Evolutionary conservation across 1,139 yeast species (phyloP), one percentile per base, ranked within the genome.

Genomic region (Magnusiomyces fungicola): DNA sequence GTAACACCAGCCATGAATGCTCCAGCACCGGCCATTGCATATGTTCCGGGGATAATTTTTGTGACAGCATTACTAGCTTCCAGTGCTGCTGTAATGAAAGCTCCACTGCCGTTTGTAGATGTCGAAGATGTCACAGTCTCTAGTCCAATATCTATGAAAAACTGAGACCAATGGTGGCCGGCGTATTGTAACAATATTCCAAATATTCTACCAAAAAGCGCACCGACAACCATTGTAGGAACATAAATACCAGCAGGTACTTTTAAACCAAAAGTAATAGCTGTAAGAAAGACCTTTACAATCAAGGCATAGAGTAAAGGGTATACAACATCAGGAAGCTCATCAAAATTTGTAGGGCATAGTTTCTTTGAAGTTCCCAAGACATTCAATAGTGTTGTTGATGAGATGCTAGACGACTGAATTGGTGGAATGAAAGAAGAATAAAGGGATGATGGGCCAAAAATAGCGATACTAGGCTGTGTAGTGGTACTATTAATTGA

Each of bases 1-100:
- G 85, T 80, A 2, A 79, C 79, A 1, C 85, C 85, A 0, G 84
- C 85, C 80, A 79, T 77, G 54, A 79, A 79, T 1, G 84, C 81
- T 3, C 84, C 85, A 0, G 84, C 84, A 9, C 81, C 76, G 1
- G 79, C 79, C 79, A 79, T 78, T 3, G 83, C 75, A 61, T 80
- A 79, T n/a, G 79, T 76, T 0, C 84, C 85, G 51, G 78, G 68
- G 53, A 61, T 78, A 53, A 43, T 53, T 55, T n/a, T 58, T 53
- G 7, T 64, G 54, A 24, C 57, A n/a, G n/a, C n/a, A n/a, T n/a
- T n/a, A n/a, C n/a, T n/a, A n/a, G n/a, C n/a, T n/a, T n/a, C n/a
- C n/a, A n/a, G n/a, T n/a, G n/a, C n/a, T n/a, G 16, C 16, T 18
- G 34, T 5, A n/a, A n/a, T 32, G 4, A 32, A n/a, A 32, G 34